Percentiles rank a stretch among this genome's conserved stretches.
Conservation (phyloP, 1,284 basidiomycete genomes). For the Vanrija pseudolonga region DNA sequence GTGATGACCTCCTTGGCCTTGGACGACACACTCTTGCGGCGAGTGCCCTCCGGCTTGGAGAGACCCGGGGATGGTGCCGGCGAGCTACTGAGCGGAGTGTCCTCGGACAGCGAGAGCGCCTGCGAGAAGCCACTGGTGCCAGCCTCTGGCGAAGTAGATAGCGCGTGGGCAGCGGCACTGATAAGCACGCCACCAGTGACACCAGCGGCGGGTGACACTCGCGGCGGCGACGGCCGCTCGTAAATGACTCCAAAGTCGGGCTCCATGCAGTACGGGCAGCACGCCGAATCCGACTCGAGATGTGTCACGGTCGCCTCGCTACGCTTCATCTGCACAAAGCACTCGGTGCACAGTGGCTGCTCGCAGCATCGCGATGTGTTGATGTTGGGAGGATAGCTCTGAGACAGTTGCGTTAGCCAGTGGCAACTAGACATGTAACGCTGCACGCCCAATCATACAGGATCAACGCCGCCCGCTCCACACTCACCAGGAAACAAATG, state of each 20-base stretch:
- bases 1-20: conserved; percentile 73
- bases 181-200: neutral
- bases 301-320: conserved; percentile 89
- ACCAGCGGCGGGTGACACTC: conserved; percentile 8
- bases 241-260: conserved; percentile 95
- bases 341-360: conserved; percentile 98
- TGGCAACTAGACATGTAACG: no score
- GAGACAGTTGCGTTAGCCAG: neutral
- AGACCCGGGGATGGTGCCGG: neutral
- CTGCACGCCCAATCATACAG: neutral
- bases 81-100: neutral
- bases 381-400: conserved; percentile 85
- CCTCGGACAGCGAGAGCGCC: conserved; percentile 16
- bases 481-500: conserved; percentile 94
- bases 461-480: neutral
- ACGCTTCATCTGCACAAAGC: conserved; percentile 98
- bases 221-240: conserved; percentile 58
- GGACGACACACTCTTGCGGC: conserved; percentile 51
- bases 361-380: conserved; percentile 96
- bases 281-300: conserved; percentile 83
- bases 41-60: conserved; percentile 28
- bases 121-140: conserved; percentile 51
- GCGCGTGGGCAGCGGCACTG: conserved; percentile 18
- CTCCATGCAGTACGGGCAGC: conserved; percentile 95
- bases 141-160: conserved; percentile 56